phyloP scores from a whole-genome alignment of 352 stramenopile species.

The Globisporangium uncinulatum region DNA sequence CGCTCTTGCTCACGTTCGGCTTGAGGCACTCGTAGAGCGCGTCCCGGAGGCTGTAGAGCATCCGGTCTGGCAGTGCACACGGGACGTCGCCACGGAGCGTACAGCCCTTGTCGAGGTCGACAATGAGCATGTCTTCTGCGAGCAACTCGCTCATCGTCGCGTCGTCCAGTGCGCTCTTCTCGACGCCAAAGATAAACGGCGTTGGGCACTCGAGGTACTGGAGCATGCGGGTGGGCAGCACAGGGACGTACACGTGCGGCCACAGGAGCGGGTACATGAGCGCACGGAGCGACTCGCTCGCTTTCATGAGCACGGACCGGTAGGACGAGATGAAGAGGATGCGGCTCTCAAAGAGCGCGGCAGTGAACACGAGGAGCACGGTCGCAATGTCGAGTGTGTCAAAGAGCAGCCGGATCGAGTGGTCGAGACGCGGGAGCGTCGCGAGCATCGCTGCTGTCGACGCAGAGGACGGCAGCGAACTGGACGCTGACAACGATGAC shows the following conservation, averaged over 20 bases:
- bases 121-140: slow-evolving; percentile 61
- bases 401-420: slow-evolving; percentile 75
- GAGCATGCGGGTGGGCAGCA: slow-evolving; percentile 73
- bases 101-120: slow-evolving; percentile 68
- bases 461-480: slow-evolving; percentile 13
- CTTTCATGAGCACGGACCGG: slow-evolving; percentile 78
- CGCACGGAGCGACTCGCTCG: slow-evolving; percentile 64
- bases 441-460: slow-evolving; percentile 32
- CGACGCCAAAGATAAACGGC: slow-evolving; percentile 80
- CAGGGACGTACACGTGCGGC: slow-evolving; percentile 83
- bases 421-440: slow-evolving; percentile 54
- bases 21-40: slow-evolving; percentile 62
- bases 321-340: slow-evolving; percentile 81
- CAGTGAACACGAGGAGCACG: slow-evolving; percentile 71
- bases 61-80: slow-evolving; percentile 36
- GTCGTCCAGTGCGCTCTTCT: slow-evolving; percentile 57
- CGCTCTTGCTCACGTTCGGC: slow-evolving; percentile 62
- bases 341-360: slow-evolving; percentile 71
- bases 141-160: slow-evolving; percentile 36
- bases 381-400: slow-evolving; percentile 75
- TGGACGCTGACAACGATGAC: slow-evolving; percentile 1
- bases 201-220: slow-evolving; percentile 85
- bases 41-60: slow-evolving; percentile 42
- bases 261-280: slow-evolving; percentile 85
- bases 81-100: slow-evolving; percentile 46